Evolutionary conservation across 1,139 yeast species (phyloP).

Genomic region (Pneumocystis jirovecii): DNA sequence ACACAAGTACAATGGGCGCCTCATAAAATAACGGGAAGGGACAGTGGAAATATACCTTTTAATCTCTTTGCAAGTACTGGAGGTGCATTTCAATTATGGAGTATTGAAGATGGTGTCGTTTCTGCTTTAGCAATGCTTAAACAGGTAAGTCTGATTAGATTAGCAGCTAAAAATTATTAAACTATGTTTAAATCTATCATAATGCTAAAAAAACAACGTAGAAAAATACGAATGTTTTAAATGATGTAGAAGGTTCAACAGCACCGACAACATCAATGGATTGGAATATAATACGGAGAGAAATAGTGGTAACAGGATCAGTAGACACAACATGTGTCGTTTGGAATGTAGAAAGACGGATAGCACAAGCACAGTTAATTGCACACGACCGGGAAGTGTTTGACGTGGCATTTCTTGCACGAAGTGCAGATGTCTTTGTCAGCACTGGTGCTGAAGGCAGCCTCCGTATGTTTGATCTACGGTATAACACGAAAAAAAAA

Average conservation of each 20-base stretch:
- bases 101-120: slow-evolving; percentile 10
- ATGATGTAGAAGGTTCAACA: slow-evolving; percentile 10
- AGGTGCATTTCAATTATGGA: slow-evolving; percentile 9
- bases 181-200: not conserved
- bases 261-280: slow-evolving; percentile 84
- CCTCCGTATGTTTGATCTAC: slow-evolving; percentile 75
- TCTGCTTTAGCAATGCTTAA: slow-evolving; percentile 7
- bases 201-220: not conserved
- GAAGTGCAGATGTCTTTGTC: slow-evolving; percentile 66
- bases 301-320: slow-evolving; percentile 63
- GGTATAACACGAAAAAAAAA: slow-evolving; percentile 22
- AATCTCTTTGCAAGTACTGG: slow-evolving; percentile 2
- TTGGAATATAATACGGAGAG: slow-evolving; percentile 68
- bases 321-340: slow-evolving; percentile 95
- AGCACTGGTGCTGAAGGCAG: slow-evolving; percentile 95
- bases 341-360: slow-evolving; percentile 72
- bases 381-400: slow-evolving; percentile 94
- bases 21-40: not conserved
- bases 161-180: not conserved
- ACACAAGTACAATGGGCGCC: slow-evolving; percentile 1
- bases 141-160: slow-evolving; percentile 15
- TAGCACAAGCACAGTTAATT: slow-evolving; percentile 80
- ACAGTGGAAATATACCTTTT: not conserved
- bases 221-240: slow-evolving; percentile 25
- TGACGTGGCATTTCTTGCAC: slow-evolving; percentile 73